phyloP scores from a whole-genome alignment of 1,284 basidiomycete genomes.

The Microbotryomycetes sp. region DNA sequence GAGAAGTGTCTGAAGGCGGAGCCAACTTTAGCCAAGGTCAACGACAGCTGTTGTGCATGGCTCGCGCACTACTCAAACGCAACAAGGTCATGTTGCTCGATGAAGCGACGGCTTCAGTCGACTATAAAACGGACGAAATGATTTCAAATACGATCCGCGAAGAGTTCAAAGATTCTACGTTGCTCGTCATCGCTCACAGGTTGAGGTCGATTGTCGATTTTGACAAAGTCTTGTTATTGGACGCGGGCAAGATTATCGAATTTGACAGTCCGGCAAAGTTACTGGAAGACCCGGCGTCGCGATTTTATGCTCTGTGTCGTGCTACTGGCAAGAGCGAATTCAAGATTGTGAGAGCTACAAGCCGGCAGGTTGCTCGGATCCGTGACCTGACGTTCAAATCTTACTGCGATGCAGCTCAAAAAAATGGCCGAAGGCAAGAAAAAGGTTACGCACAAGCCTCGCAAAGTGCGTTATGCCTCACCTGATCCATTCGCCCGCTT shows the following conservation, averaged over 20 bases:
- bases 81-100: conserved; percentile 74
- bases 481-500: no score
- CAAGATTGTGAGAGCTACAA: conserved; percentile 4
- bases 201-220: conserved; percentile 42
- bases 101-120: conserved; percentile 53
- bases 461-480: conserved; percentile 13
- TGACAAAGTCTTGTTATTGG: conserved; percentile 45
- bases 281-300: conserved; percentile 34
- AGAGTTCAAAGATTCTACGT: conserved; percentile 58
- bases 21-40: conserved; percentile 85
- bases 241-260: conserved; percentile 42
- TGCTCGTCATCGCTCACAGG: conserved; percentile 63
- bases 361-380: neutral
- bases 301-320: conserved; percentile 28
- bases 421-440: conserved; percentile 24
- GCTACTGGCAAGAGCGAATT: conserved; percentile 27
- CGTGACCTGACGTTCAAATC: neutral
- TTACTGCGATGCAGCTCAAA: conserved; percentile 1
- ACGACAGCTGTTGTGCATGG: conserved; percentile 77
- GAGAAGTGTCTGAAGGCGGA: conserved; percentile 67
- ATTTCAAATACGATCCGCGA: conserved; percentile 61
- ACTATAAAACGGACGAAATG: conserved; percentile 72
- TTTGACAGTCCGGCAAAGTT: conserved; percentile 47
- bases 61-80: conserved; percentile 66
- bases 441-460: conserved; percentile 17